phyloP scores from a whole-genome alignment of 2,329 filamentous ascomycete genomes.

The Colletotrichum sidae region DNA sequence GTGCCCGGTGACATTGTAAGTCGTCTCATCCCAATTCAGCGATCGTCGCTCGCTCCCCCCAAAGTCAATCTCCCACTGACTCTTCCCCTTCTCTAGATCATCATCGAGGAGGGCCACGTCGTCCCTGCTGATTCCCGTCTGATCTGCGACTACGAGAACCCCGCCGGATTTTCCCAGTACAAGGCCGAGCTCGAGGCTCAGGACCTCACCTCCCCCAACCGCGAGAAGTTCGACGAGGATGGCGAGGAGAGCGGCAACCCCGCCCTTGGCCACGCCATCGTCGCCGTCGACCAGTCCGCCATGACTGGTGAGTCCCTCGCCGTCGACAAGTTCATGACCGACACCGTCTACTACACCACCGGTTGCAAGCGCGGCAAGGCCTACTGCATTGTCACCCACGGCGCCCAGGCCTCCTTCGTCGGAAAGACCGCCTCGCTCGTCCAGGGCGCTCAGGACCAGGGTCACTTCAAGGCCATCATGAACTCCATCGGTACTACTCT shows the following conservation, averaged over 20 bases:
- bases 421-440: constrained; percentile 80
- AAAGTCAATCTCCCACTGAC: constrained; percentile 24
- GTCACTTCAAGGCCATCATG: constrained; percentile 88
- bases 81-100: constrained; percentile 56
- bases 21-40: constrained; percentile 29
- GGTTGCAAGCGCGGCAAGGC: constrained; percentile 85
- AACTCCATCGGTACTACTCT: constrained; percentile 81
- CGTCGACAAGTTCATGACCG: constrained; percentile 83
- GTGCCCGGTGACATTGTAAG: constrained; percentile 81
- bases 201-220: constrained; percentile 49
- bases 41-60: not conserved
- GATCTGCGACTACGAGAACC: constrained; percentile 76
- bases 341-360: constrained; percentile 81
- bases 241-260: constrained; percentile 62
- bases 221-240: constrained; percentile 65
- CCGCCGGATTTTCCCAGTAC: constrained; percentile 65
- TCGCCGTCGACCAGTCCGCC: constrained; percentile 82
- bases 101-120: constrained; percentile 78
- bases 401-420: constrained; percentile 80
- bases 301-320: constrained; percentile 85
- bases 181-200: constrained; percentile 71
- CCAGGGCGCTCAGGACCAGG: constrained; percentile 79
- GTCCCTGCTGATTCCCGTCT: constrained; percentile 77
- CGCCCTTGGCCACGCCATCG: constrained; percentile 73
- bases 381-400: constrained; percentile 75